phyloP scores from a whole-genome alignment of 1,139 yeast genomes.

The Suhomyces panamericanus region DNA sequence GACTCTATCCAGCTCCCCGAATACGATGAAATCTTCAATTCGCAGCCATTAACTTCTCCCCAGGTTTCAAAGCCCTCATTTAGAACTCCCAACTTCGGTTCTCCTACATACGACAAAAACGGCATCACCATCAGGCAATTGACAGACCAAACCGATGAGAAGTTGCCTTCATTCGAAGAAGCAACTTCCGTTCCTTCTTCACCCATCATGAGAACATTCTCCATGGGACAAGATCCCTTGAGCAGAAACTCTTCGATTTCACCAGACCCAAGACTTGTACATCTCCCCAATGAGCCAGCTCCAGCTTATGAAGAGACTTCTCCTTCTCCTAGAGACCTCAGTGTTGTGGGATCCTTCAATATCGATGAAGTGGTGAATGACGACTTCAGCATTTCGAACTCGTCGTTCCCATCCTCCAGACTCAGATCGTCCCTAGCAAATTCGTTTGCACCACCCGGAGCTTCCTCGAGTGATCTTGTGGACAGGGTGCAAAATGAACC shows the following conservation, averaged over 20 bases:
- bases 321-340: slow-evolving; percentile 1
- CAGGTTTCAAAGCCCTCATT: slow-evolving; percentile 16
- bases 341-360: slow-evolving; percentile 8
- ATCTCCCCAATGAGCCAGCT: slow-evolving; percentile 31
- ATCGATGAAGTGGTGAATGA: slow-evolving; percentile 18
- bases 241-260: slow-evolving; percentile 36
- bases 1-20: slow-evolving; percentile 72
- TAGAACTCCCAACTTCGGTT: slow-evolving; percentile 35
- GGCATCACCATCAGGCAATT: slow-evolving; percentile 40
- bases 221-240: slow-evolving; percentile 37
- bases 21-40: slow-evolving; percentile 40
- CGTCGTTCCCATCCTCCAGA: slow-evolving; percentile 14
- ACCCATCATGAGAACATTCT: slow-evolving; percentile 37
- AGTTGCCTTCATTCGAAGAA: slow-evolving; percentile 61
- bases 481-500: background rate
- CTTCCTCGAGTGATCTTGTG: background rate
- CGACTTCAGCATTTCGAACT: background rate
- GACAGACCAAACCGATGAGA: slow-evolving; percentile 25
- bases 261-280: slow-evolving; percentile 3
- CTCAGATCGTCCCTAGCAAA: slow-evolving; percentile 27
- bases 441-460: slow-evolving; percentile 25
- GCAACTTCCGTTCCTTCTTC: slow-evolving; percentile 40
- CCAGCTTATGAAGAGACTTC: slow-evolving; percentile 34
- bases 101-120: slow-evolving; percentile 19
- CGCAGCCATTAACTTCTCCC: background rate